Evolutionary conservation across 257 asterid species (phyloP).

Genomic region (Nicotiana paniculata): DNA sequence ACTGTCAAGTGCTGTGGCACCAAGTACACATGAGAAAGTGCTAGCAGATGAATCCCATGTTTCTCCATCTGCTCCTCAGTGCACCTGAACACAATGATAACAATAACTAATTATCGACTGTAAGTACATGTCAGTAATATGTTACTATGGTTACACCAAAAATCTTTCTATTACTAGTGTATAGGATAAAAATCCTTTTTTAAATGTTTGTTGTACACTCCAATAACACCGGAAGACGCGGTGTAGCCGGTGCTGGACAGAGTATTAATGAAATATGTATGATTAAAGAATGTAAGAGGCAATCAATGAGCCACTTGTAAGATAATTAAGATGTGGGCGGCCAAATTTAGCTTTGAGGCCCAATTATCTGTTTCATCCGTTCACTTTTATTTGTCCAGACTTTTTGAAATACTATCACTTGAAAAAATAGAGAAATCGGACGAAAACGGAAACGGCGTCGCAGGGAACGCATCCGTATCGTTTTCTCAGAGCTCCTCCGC

Average conservation of each 20-base stretch:
- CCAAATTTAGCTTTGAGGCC: not conserved
- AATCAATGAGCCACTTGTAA: constrained; percentile 5
- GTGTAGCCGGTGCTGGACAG: not conserved
- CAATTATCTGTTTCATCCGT: not conserved
- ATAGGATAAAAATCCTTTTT: not conserved
- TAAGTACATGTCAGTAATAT: not conserved
- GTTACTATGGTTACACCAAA: not conserved
- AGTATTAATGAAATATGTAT: not conserved
- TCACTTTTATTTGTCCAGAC: no score
- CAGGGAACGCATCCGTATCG: constrained; percentile 69
- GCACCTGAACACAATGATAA: constrained; percentile 42
- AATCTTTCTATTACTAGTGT: not conserved
- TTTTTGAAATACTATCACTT: constrained; percentile 22
- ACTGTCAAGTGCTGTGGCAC: constrained; percentile 33
- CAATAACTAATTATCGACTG: not conserved
- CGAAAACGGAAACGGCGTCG: constrained; percentile 65
- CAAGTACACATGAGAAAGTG: constrained; percentile 70
- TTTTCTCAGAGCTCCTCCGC: constrained; percentile 41
- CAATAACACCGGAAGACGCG: not conserved
- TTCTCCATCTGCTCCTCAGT: constrained; percentile 64
- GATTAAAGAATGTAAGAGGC: not conserved
- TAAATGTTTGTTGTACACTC: not conserved
- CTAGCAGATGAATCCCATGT: constrained; percentile 69
- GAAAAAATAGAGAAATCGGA: constrained; percentile 58
- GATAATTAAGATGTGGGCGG: not conserved